Percentiles rank a stretch among this genome's conserved stretches.
phyloP scores from a whole-genome alignment of 1,139 yeast species.

The Diutina sp. region DNA sequence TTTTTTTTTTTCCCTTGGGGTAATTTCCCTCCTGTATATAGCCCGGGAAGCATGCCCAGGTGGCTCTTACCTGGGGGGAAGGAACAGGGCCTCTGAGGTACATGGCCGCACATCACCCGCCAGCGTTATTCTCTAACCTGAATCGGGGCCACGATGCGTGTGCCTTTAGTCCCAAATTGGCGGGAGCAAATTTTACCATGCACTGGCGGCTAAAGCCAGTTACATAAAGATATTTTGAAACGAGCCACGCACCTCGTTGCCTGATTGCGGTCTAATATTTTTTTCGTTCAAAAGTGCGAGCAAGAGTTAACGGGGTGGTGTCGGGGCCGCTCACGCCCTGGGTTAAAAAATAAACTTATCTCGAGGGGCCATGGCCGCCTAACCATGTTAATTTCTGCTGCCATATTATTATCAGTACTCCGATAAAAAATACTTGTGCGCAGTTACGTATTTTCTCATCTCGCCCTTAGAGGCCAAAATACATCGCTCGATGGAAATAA shows the following conservation, averaged over 20 bases:
- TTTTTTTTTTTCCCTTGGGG: not conserved
- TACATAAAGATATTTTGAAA: not conserved
- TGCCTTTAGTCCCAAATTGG: not conserved
- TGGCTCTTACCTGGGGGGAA: not conserved
- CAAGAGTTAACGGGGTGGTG: not conserved
- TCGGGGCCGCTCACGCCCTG: too few species aligned
- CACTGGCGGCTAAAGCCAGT: not conserved
- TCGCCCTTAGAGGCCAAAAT: not conserved
- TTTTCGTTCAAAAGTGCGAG: not conserved
- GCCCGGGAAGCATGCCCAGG: not conserved
- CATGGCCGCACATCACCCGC: not conserved
- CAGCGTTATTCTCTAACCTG: not conserved
- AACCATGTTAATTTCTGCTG: too few species aligned
- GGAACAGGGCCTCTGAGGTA: not conserved
- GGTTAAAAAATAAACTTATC: too few species aligned
- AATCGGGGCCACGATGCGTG: not conserved
- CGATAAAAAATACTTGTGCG: not conserved
- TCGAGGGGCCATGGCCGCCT: too few species aligned
- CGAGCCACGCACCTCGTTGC: not conserved
- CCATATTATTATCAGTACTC: too few species aligned
- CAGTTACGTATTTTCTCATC: not conserved
- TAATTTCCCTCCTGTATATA: not conserved
- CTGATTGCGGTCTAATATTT: not conserved
- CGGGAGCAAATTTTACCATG: not conserved
- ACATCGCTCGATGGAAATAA: not conserved